Evolutionary conservation across 2,329 filamentous ascomycete genomes (phyloP), one percentile per base, ranked within the genome.

Genomic region (Rutstroemia sp.): DNA sequence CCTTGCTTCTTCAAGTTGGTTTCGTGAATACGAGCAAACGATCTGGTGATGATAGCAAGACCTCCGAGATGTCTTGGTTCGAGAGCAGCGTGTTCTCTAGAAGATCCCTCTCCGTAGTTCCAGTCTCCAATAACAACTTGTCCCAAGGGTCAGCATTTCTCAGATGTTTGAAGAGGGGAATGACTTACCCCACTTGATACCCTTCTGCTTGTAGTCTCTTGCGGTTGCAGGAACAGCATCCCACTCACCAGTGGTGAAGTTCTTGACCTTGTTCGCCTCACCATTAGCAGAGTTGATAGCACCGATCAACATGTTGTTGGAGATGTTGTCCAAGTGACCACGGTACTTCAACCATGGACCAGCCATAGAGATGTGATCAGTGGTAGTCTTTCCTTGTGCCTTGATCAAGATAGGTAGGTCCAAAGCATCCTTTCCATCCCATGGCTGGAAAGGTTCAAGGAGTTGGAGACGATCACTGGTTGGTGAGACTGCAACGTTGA

Each of bases 1-100:
- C 94, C 94, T 85, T 99, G 94, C 87, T 99, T 99, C 90, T 99
- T 99, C 80, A 99, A 78, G 85, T 99, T 99, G 80, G 94, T 99
- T 83, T 99, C 94, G 83, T 99, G 94, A 72, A 99, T 99, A 88
- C 94, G 94, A 70, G 94, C 94, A 73, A 99, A 99, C 63, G 84
- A 90, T 72, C 90, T 87, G 71, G 88, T 92, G 73, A 99, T 95
- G 79, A 99, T 96, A 70, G 92, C 94, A 70, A 96, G 83, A 75
- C 92, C 94, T 71, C 94, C 94, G 64, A 99, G 86, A 79, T 97
- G 92, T 73, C 94, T 87, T 72, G 94, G 94, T 81, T 99, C 92
- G 61, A 99, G 85, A 75, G 94, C 94, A 67, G 94, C 94, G 74
- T 99, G 94, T 81, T 99, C 94, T 82, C 94, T 91, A 62, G 94